Percentiles rank a stretch among this genome's conserved stretches.
Conservation (phyloP, 2,329 filamentous ascomycete genomes). For the Magnaporthiopsis incrustans region DNA sequence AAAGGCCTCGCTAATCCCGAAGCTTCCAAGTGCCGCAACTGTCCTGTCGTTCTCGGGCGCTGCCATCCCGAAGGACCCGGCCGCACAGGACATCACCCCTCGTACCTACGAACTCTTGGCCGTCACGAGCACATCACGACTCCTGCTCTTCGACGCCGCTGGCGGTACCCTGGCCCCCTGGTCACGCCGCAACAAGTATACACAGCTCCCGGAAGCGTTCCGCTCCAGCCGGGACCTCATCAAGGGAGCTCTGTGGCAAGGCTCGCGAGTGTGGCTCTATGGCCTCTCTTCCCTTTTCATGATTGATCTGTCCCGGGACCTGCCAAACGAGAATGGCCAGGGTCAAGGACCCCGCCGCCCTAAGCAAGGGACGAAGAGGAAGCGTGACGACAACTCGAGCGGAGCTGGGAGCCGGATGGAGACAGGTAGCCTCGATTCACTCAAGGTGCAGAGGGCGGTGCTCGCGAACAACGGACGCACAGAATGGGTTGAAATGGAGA, state of each 20-base stretch:
- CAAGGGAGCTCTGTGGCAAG: slow-evolving; percentile 81
- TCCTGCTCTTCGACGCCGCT: slow-evolving; percentile 75
- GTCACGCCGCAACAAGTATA: slow-evolving; percentile 76
- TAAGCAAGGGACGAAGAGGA: slow-evolving; percentile 41
- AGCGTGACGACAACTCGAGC: slow-evolving; percentile 36
- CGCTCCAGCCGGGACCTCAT: slow-evolving; percentile 67
- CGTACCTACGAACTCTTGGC: slow-evolving; percentile 45
- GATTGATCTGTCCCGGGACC: slow-evolving; percentile 71
- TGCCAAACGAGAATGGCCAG: slow-evolving; percentile 8
- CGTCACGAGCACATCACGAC: slow-evolving; percentile 49
- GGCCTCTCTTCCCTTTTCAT: slow-evolving; percentile 83
- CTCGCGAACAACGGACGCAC: slow-evolving; percentile 29
- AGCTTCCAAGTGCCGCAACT: slow-evolving; percentile 55
- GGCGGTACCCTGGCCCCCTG: slow-evolving; percentile 72
- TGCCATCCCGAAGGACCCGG: slow-evolving; percentile 23
- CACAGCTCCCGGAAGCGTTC: slow-evolving; percentile 66
- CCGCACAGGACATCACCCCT: slow-evolving; percentile 18
- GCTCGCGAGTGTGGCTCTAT: slow-evolving; percentile 75
- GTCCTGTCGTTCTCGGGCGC: slow-evolving; percentile 60
- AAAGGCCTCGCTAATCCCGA: slow-evolving; percentile 59
- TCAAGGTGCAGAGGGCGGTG: slow-evolving; percentile 30
- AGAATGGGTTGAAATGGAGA: slow-evolving; percentile 26
- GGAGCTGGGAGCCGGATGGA: slow-evolving; percentile 48
- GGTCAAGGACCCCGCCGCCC: not conserved
- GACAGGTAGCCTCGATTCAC: slow-evolving; percentile 34